Base-by-base conservation (phyloP, 2,329 filamentous ascomycete genomes). In the Cryoendolithus antarcticus region DNA sequence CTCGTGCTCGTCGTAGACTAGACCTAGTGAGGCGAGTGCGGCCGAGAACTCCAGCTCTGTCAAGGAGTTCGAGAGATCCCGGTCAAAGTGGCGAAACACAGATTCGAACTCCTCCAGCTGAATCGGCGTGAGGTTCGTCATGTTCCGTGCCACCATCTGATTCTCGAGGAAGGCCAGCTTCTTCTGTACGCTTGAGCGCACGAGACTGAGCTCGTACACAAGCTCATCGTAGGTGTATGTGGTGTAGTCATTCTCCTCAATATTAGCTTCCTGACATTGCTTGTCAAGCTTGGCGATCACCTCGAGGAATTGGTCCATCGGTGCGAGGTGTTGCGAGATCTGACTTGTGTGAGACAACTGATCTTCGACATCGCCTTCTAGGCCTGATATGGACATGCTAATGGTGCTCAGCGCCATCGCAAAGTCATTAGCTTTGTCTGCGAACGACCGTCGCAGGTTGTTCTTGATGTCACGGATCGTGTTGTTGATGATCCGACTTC, bases 391-490 rank as follows among this genome's bases (percentile, higher is more conserved):
- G 48, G 89, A 89, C 42, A 93, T 70, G 49, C 93, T 88, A 62
- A 98, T 80, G 0, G 91, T 95, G 62, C 94, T 94, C 44, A 98
- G 74, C 4, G 91, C 88, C 50, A 95, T 71, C 6, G 91, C 91
- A 64, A 98, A 95, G 62, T 96, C 89, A 56, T 98, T 98, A 45
- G 91, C 91, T 66, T 95, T 96, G 65, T 96, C 88, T 9, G 91
- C 91, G 60, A 98, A 98, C 1, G 83, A 86, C 54, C 80, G 85
- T 35, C 91, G 82, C 24, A 98, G 75, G 8, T 80, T 80, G 59
- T 98, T 95, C 62, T 98, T 98, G 71, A 98, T 96, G 59, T 98
- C 91, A 69, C 91, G 75, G 51, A 98, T 98, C 5, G 86, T 95
- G 62, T 96, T 91, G 61, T 98, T 98, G 62, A 98, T 96, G 51